Percentiles rank a stretch among this genome's conserved stretches.
These are phyloP conservation scores for Arthrocladium fulminans DNA, from an alignment of 2,329 filamentous ascomycete genomes.

Conservation along the genomic window DNA sequence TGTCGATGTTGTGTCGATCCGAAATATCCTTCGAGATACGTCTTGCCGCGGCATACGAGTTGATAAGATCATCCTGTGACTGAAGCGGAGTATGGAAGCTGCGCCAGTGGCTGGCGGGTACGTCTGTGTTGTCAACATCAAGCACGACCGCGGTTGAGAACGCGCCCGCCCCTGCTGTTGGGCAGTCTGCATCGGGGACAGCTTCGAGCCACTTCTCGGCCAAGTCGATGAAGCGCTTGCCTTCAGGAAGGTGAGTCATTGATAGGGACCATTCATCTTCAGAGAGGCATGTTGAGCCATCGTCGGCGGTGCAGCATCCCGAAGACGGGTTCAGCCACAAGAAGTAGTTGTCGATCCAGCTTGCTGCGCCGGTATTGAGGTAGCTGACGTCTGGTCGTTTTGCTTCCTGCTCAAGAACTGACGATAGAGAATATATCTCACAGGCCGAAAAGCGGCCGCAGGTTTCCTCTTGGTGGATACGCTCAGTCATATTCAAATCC, in stretches of 20 bases:
- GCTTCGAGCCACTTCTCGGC: conserved; percentile 71
- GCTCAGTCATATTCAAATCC: conserved; percentile 67
- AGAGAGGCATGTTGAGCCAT: conserved; percentile 67
- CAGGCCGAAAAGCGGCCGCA: conserved; percentile 90
- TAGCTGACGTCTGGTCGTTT: conserved; percentile 83
- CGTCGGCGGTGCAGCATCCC: conserved; percentile 59
- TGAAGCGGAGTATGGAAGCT: conserved; percentile 79
- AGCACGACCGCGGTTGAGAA: conserved; percentile 80
- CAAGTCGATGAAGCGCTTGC: conserved; percentile 82
- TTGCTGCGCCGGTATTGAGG: conserved; percentile 78
- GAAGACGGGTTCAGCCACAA: conserved; percentile 90
- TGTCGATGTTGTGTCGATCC: conserved; percentile 61
- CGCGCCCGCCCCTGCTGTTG: conserved; percentile 76
- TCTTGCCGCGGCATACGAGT: conserved; percentile 77
- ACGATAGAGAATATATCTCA: conserved; percentile 71
- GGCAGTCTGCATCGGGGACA: conserved; percentile 74
- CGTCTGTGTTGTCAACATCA: conserved; percentile 55
- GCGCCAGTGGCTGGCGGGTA: conserved; percentile 82
- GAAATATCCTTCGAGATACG: conserved; percentile 74
- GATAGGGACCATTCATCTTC: conserved; percentile 81
- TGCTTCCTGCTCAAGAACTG: conserved; percentile 86
- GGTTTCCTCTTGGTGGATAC: conserved; percentile 69
- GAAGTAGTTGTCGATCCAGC: conserved; percentile 96
- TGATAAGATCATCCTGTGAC: conserved; percentile 86
- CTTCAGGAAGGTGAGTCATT: conserved; percentile 83